Evolutionary conservation across 129 eudicot genomes (phyloP).

Genomic region (Deinandra increscens): DNA sequence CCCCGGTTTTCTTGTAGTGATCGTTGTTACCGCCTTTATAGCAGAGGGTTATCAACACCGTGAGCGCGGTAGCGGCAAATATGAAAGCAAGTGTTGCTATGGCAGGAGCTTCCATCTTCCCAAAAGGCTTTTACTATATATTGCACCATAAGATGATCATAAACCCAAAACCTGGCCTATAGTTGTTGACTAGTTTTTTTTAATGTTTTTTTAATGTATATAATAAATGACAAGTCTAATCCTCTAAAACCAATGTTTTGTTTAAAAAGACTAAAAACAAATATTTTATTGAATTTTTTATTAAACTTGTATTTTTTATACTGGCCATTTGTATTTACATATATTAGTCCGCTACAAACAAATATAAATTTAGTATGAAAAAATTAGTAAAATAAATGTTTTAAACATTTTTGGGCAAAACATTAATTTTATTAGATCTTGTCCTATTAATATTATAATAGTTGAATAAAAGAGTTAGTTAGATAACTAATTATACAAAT

Average conservation of each 20-base stretch:
- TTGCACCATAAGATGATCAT: conserved; percentile 3
- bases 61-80: conserved; percentile 23
- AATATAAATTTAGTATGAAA: too few relatives aligned
- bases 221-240: too few relatives aligned
- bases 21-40: conserved; percentile 15
- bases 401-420: too few relatives aligned
- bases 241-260: not conserved
- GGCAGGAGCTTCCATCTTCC: conserved; percentile 24
- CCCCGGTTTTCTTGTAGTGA: conserved; percentile 2
- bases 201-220: not conserved
- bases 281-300: too few relatives aligned
- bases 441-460: too few relatives aligned
- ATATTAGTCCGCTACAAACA: too few relatives aligned
- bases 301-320: too few relatives aligned
- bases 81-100: conserved; percentile 29
- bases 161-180: too few relatives aligned
- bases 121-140: conserved; percentile 1
- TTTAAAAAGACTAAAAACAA: not conserved
- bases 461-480: too few relatives aligned
- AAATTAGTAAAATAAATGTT: too few relatives aligned
- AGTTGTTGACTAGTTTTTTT: conserved; percentile 13
- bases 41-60: conserved; percentile 34
- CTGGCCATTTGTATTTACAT: too few relatives aligned
- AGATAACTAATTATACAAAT: not conserved
- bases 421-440: too few relatives aligned